Evolutionary conservation across 495 filamentous ascomycete species (phyloP).

Genomic region (Lasiosphaeria miniovina): DNA sequence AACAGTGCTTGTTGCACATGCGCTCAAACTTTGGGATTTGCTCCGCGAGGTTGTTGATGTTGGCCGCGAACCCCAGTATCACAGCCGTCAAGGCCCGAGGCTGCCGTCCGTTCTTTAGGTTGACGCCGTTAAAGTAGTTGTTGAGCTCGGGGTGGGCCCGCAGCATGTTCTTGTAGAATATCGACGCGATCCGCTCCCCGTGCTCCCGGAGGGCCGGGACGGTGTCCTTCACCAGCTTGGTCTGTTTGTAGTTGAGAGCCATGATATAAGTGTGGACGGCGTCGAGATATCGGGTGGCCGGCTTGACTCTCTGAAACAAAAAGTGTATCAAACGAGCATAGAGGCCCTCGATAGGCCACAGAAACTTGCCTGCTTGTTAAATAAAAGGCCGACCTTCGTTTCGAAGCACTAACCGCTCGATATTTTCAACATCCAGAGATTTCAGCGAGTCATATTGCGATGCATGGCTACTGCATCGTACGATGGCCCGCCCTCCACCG

Average conservation of each 20-base stretch:
- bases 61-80: conserved; percentile 64
- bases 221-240: conserved; percentile 43
- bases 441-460: no score
- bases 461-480: no score
- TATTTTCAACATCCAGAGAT: no score
- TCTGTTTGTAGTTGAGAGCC: conserved; percentile 43
- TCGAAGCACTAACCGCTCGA: no score
- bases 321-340: not conserved
- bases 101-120: conserved; percentile 67
- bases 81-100: conserved; percentile 61
- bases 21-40: conserved; percentile 63
- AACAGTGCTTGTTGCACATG: conserved; percentile 73
- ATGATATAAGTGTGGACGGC: conserved; percentile 18
- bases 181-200: conserved; percentile 61
- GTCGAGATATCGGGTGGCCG: not conserved
- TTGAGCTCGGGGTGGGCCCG: conserved; percentile 61
- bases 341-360: no score
- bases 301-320: not conserved
- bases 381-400: no score
- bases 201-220: conserved; percentile 55
- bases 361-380: no score
- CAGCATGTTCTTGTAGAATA: conserved; percentile 69
- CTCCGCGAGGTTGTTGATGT: conserved; percentile 67
- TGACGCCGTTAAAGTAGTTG: conserved; percentile 66
- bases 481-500: no score